A percentile compares a stretch with the other conserved stretches of the same genome.
phyloP scores from a whole-genome alignment of 768 basidiomycete species.

The Termitomyces titanicus region DNA sequence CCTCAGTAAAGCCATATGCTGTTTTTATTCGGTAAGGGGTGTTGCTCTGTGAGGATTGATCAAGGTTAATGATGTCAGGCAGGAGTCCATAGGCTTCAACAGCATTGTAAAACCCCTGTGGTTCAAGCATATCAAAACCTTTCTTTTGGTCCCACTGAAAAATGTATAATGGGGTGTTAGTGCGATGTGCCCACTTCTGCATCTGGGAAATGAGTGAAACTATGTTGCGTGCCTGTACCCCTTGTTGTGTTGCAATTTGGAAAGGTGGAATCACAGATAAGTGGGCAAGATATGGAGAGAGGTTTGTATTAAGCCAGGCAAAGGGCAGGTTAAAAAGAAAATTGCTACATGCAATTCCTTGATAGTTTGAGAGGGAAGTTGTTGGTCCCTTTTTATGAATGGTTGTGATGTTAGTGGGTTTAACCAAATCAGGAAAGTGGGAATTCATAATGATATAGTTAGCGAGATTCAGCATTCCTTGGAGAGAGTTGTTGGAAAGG shows the following conservation, averaged over 20 bases:
- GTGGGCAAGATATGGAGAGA: slow-evolving; percentile 19
- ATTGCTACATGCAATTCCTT: slow-evolving; percentile 18
- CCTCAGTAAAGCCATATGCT: not conserved
- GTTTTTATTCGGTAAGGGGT: slow-evolving; percentile 2
- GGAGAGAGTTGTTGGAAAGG: slow-evolving; percentile 19
- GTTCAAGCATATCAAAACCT: slow-evolving; percentile 25
- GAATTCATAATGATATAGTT: not conserved
- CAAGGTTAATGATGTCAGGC: too few relatives aligned
- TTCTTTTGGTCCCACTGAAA: too few relatives aligned
- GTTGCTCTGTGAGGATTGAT: slow-evolving; percentile 20
- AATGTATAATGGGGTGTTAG: too few relatives aligned
- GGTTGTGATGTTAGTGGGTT: slow-evolving; percentile 19
- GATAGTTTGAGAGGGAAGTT: slow-evolving; percentile 24
- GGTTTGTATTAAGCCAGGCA: slow-evolving; percentile 23
- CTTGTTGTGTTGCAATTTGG: slow-evolving; percentile 25
- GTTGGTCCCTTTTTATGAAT: slow-evolving; percentile 24
- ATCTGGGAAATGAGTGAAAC: slow-evolving; percentile 18
- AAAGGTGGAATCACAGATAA: slow-evolving; percentile 18
- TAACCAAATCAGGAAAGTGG: slow-evolving; percentile 6
- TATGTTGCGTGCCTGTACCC: slow-evolving; percentile 23
- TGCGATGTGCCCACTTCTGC: slow-evolving; percentile 18
- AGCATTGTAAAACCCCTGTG: slow-evolving; percentile 29
- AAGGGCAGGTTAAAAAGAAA: slow-evolving; percentile 22
- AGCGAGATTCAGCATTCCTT: slow-evolving; percentile 19
- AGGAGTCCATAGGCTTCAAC: slow-evolving; percentile 23